Base-by-base conservation (phyloP, 805 yeast species). In the Sugiyamaella marilandica region DNA sequence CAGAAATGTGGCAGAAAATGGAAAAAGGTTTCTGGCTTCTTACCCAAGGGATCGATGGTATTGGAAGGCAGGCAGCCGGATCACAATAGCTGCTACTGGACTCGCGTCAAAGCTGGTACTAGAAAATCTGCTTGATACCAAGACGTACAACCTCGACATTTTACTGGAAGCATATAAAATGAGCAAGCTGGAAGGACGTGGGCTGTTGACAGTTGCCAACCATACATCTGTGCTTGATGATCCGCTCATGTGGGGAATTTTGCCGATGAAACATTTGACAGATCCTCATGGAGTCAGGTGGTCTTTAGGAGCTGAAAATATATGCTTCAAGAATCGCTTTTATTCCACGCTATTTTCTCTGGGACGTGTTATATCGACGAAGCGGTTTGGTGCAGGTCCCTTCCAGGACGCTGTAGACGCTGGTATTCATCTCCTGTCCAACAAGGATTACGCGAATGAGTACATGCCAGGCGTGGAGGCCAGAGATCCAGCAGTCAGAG, bases 281-380 rank as follows among this genome's bases (percentile, higher is more conserved):
- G 79, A 81, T 52, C 70, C 86, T 14, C 85, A 82, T 56, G 77
- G 80, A 50, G 80, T 89, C 50, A 76, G 99, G 62, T 92, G 98
- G 98, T 91, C 97, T 4, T 74, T 94, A 51, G 99, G 95, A 0
- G 99, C 99, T 10, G 81, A 84, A 48, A 91, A 94, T 66, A 80
- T 92, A 37, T 92, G 98, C 65, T 92, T 94, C 69, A 58, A 54
- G 37, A 60, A 51, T 50, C 49, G 55, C 45, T 19, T 60, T 10
- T 57, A 62, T 64, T 66, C 61, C 26, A 41, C 49, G 21, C 91
- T 89, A 65, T 92, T 92, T 73, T 81, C 90, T 24, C 69, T 89
- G 55, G 99, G 99, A 2, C 91, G 91, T 69, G 84, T 90, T n/a
- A 71, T 92, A 55, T 80, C 92, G 0, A 87, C 96, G 1, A 84